Conservation (phyloP, 2,329 filamentous ascomycete genomes). For the Hortaea werneckii region DNA sequence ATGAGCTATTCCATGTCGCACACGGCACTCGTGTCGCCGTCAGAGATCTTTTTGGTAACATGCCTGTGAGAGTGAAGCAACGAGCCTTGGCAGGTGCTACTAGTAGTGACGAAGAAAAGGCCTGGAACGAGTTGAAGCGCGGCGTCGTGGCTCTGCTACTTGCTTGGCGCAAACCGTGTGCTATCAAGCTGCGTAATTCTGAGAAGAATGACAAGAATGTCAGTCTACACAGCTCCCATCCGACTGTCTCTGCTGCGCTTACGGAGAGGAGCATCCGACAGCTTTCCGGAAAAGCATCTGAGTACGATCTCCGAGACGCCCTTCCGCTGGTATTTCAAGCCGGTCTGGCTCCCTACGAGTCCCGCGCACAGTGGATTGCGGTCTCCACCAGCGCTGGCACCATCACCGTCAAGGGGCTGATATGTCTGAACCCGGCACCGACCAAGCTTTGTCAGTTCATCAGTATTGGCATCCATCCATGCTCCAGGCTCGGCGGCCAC, state of each 20-base stretch:
- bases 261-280: slow-evolving; percentile 20
- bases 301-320: slow-evolving; percentile 22
- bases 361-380: slow-evolving; percentile 55
- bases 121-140: slow-evolving; percentile 55
- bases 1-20: slow-evolving; percentile 28
- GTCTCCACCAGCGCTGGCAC: slow-evolving; percentile 55
- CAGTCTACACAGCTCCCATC: slow-evolving; percentile 10
- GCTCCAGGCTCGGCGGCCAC: slow-evolving; percentile 45
- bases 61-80: slow-evolving; percentile 84
- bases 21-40: slow-evolving; percentile 66
- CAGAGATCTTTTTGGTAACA: slow-evolving; percentile 74
- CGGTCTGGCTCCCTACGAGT: slow-evolving; percentile 46
- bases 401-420: slow-evolving; percentile 56
- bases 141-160: slow-evolving; percentile 57
- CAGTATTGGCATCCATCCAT: slow-evolving; percentile 61
- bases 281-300: slow-evolving; percentile 9
- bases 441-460: slow-evolving; percentile 71
- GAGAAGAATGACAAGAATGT: slow-evolving; percentile 19
- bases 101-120: slow-evolving; percentile 44
- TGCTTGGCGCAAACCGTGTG: slow-evolving; percentile 50
- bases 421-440: slow-evolving; percentile 61
- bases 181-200: slow-evolving; percentile 49
- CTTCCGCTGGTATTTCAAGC: slow-evolving; percentile 55
- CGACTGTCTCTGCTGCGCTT: slow-evolving; percentile 11
- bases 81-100: slow-evolving; percentile 47